Evolutionary conservation across 2,329 filamentous ascomycete species (phyloP).

Genomic region (Nemania sp.): DNA sequence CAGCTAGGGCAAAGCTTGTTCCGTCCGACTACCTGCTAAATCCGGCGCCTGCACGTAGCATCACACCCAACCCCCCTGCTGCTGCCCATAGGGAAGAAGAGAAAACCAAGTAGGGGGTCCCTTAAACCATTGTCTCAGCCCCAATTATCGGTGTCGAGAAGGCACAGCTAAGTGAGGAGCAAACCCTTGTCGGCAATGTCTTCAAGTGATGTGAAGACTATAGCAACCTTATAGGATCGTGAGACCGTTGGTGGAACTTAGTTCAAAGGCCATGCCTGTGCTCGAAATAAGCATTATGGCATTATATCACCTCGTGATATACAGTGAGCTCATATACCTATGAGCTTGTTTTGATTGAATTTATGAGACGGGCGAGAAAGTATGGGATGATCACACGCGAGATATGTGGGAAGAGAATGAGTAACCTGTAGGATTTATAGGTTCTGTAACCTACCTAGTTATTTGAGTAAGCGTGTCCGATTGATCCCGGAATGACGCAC

Average conservation of each 20-base stretch:
- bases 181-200: slow-evolving; percentile 22
- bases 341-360: no score
- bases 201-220: slow-evolving; percentile 32
- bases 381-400: no score
- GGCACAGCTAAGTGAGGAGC: slow-evolving; percentile 10
- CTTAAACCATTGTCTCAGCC: slow-evolving; percentile 26
- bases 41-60: slow-evolving; percentile 58
- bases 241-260: no score
- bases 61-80: slow-evolving; percentile 36
- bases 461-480: no score
- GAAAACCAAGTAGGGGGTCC: slow-evolving; percentile 13
- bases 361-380: no score
- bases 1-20: slow-evolving; percentile 70
- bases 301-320: no score
- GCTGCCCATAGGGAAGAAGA: slow-evolving; percentile 9
- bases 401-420: no score
- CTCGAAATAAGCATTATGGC: background rate
- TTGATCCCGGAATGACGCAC: no score
- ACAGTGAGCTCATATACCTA: no score
- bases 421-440: no score
- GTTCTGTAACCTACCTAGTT: no score
- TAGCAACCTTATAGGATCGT: slow-evolving; percentile 22
- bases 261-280: no score
- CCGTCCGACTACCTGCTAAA: slow-evolving; percentile 73
- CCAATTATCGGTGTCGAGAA: slow-evolving; percentile 16